These are phyloP conservation scores for Vachellia collinsii DNA, from an alignment of 306 rosid genomes.

Conservation along the genomic window DNA sequence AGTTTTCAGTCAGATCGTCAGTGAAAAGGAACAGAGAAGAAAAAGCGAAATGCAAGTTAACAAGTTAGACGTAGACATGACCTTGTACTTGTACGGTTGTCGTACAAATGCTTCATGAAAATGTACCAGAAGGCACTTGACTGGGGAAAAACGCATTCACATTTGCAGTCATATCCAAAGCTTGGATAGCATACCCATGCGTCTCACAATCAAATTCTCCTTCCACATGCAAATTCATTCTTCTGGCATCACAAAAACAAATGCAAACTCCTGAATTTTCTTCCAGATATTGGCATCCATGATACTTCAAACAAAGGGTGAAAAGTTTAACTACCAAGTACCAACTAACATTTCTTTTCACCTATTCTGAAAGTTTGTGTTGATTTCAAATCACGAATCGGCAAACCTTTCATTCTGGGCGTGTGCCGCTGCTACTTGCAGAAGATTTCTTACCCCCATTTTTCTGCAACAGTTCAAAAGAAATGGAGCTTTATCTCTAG, in stretches of 20 bases:
- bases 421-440: conserved; percentile 48
- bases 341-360: conserved; percentile 41
- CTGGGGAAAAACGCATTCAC: conserved; percentile 4
- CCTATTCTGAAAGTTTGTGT: conserved; percentile 33
- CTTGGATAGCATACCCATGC: conserved; percentile 36
- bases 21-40: not conserved
- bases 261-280: conserved; percentile 37
- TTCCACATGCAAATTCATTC: conserved; percentile 33
- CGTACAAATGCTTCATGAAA: no score
- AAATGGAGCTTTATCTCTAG: not conserved
- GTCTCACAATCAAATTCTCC: conserved; percentile 42
- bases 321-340: conserved; percentile 42
- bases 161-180: conserved; percentile 30
- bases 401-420: conserved; percentile 49
- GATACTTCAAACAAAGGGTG: conserved; percentile 36
- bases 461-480: conserved; percentile 44
- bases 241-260: conserved; percentile 36
- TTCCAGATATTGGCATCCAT: conserved; percentile 48
- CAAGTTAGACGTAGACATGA: not conserved
- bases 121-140: conserved; percentile 2
- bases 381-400: conserved; percentile 29
- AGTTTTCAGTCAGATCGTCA: not conserved
- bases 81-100: no score
- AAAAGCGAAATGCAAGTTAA: not conserved
- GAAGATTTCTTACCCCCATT: conserved; percentile 53